Evolutionary conservation across 768 basidiomycete genomes (phyloP).

Genomic region (Coprinopsis marcescibilis): DNA sequence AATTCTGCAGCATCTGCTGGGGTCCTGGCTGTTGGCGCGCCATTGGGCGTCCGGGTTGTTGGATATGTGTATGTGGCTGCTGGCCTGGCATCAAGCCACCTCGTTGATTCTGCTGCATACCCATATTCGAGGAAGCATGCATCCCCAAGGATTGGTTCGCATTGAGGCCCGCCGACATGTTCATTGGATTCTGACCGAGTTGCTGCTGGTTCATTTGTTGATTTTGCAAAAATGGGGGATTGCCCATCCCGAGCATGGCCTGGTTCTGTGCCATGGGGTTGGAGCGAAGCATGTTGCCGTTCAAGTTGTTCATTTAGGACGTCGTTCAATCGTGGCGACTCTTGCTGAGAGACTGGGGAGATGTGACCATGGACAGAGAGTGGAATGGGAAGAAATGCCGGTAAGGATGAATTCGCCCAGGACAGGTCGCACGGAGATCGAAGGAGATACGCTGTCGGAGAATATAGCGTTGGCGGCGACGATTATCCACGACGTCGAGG

Average conservation of each 20-base stretch:
- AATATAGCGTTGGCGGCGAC: neutral
- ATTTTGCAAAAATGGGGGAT: slow-evolving; percentile 30
- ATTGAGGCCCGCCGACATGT: slow-evolving; percentile 3
- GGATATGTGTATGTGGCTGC: neutral
- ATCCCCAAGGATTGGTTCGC: neutral
- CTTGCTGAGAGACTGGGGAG: neutral
- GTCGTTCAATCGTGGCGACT: slow-evolving; percentile 9
- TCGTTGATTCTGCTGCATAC: neutral
- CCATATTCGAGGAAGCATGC: neutral
- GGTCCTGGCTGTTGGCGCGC: slow-evolving; percentile 4
- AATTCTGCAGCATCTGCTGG: slow-evolving; percentile 5
- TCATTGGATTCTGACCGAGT: slow-evolving; percentile 8
- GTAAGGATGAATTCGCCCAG: slow-evolving; percentile 1
- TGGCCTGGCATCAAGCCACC: neutral
- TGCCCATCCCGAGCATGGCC: slow-evolving; percentile 30
- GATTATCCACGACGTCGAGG: neutral
- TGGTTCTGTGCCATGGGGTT: slow-evolving; percentile 36
- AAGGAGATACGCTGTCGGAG: neutral
- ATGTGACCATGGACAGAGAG: neutral
- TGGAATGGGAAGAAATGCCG: neutral
- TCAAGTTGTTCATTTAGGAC: slow-evolving; percentile 33
- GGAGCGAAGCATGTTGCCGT: slow-evolving; percentile 43
- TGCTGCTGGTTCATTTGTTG: slow-evolving; percentile 39
- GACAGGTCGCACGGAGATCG: slow-evolving; percentile 2
- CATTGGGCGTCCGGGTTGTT: neutral